Percentiles rank a stretch among this genome's conserved stretches.
Evolutionary conservation across 192 early-diverging fungal species (phyloP).

Genomic region (Anaeromyces robustus): DNA sequence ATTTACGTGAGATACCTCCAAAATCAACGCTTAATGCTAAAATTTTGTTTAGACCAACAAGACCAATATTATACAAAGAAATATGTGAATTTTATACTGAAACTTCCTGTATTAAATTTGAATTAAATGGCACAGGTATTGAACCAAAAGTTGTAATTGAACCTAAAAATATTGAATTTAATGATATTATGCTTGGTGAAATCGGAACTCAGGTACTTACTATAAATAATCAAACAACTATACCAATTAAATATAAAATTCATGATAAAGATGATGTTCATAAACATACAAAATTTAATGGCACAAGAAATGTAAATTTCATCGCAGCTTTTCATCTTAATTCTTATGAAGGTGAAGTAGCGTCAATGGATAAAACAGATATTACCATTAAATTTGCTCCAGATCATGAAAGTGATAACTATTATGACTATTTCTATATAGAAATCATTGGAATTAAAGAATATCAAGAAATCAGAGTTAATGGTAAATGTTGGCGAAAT

Average conservation of each 20-base stretch:
- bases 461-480: neutral
- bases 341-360: neutral
- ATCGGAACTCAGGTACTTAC: neutral
- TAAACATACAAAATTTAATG: neutral
- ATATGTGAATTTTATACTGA: neutral
- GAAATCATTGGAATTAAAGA: neutral
- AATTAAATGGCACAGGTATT: neutral
- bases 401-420: neutral
- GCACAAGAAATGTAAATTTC: neutral
- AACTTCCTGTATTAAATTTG: neutral
- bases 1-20: neutral
- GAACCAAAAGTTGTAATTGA: neutral
- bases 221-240: neutral
- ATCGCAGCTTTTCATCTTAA: neutral
- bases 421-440: neutral
- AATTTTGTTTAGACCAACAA: neutral
- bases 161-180: neutral
- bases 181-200: neutral
- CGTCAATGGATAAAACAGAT: neutral
- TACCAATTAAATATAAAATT: neutral
- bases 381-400: neutral
- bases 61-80: neutral
- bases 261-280: neutral
- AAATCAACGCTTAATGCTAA: neutral
- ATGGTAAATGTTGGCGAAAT: neutral